Evolutionary conservation across 108 stramenopile genomes (phyloP).

Genomic region (Fistulifera pelliculosa): DNA sequence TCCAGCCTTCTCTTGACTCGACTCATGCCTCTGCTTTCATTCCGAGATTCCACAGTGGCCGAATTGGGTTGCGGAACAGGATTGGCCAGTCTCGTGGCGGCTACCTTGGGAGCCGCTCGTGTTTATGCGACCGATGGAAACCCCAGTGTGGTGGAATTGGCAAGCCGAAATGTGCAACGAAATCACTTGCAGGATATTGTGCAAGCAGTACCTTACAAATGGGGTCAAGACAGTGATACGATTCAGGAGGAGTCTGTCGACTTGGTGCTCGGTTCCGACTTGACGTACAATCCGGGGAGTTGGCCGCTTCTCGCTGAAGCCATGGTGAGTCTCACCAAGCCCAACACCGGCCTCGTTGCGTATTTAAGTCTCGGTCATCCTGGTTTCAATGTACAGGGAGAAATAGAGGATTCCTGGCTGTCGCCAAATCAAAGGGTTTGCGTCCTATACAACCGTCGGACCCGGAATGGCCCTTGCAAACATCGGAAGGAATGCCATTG

Average conservation of each 20-base stretch:
- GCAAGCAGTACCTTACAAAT: slow-evolving; percentile 25
- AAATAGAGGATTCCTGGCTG: slow-evolving; percentile 55
- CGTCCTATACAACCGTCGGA: slow-evolving; percentile 1
- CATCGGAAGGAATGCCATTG: background rate
- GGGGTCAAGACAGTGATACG: slow-evolving; percentile 47
- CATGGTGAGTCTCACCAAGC: slow-evolving; percentile 38
- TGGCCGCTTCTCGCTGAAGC: slow-evolving; percentile 60
- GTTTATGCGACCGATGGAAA: slow-evolving; percentile 72
- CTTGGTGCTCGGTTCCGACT: slow-evolving; percentile 50
- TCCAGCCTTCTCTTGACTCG: slow-evolving; percentile 49
- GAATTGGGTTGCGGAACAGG: slow-evolving; percentile 78
- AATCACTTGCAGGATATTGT: slow-evolving; percentile 3
- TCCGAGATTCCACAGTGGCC: slow-evolving; percentile 17
- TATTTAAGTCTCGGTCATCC: slow-evolving; percentile 64
- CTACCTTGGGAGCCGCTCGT: slow-evolving; percentile 16
- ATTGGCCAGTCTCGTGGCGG: slow-evolving; percentile 50
- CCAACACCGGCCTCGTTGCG: slow-evolving; percentile 28
- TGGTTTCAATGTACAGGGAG: slow-evolving; percentile 56
- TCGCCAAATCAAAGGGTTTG: slow-evolving; percentile 22
- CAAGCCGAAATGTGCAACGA: slow-evolving; percentile 9
- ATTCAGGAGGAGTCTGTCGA: slow-evolving; percentile 39
- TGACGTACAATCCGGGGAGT: slow-evolving; percentile 58
- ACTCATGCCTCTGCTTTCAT: slow-evolving; percentile 20
- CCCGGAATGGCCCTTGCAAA: slow-evolving; percentile 7
- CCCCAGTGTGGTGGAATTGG: slow-evolving; percentile 40